Base-by-base conservation (phyloP, 306 rosid species). In the Calophaca sinica region DNA sequence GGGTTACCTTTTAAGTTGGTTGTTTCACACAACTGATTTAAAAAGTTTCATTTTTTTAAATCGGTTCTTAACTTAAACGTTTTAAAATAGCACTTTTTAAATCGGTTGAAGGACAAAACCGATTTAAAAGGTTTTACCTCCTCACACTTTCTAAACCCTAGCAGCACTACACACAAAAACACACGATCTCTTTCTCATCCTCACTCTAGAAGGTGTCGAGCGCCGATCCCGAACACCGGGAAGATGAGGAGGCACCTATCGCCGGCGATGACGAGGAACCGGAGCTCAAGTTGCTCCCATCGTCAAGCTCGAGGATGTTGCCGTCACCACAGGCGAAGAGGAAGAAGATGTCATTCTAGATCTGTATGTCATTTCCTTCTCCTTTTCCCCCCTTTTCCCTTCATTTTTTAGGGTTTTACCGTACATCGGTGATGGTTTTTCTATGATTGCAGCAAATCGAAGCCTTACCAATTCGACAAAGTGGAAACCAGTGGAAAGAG, bases 401-500 rank as follows among this genome's bases (percentile, higher is more conserved):
- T n/a, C n/a, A n/a, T 26, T 7, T 71, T 45, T 54, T 39, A 36
- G 60, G 38, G 70, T 76, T 46, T 77, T n/a, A 4, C 2, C 1
- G 0, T 49, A 11, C 39, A 59, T 38, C 48, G 72, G 39, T 67
- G 73, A 2, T 69, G 4, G 58, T 11, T 71, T 79, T 5, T 69
- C 10, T 4, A 13, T 49, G 41, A 65, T 62, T 79, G 46, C 36
- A 96, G 99, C 51, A 96, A 92, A 66, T 68, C 99, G 6, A 96
- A 96, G 90, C 97, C 92, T 4, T 92, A 96, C 51, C 96, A 98
- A 39, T 96, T 90, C 41, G 99, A 96, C 58, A 92, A 88, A 72
- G 96, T 5, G 99, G 99, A 42, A 96, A 88, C 31, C 98, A 92
- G 78, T 96, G 99, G 99, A 96, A 96, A 76, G 99, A 96, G 83